Evolutionary conservation across 2,329 filamentous ascomycete genomes (phyloP), one percentile per base, ranked within the genome.

Genomic region (Microdochium nivale): DNA sequence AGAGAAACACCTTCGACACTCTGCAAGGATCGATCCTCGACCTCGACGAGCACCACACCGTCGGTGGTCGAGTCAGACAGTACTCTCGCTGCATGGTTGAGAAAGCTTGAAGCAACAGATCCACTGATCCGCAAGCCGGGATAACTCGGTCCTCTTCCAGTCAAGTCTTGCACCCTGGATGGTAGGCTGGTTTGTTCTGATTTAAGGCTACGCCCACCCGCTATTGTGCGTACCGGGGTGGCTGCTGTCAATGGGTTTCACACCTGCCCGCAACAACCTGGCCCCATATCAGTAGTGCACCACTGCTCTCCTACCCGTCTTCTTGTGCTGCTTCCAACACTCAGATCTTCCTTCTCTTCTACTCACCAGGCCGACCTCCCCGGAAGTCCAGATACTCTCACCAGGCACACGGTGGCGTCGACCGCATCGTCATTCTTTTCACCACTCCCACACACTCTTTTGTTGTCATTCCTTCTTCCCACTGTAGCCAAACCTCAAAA

Each of bases 341-440:
- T 13, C 19, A 19, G 16, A 8, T 19, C 19, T 11, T 19, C 16
- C 40, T 19, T 44, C 13, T 19, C 40, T 44, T 44, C 21, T 19
- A 8, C 23, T 44, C 40, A 44, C 21, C 19, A 44, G 40, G 21
- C 23, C 23, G 40, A 24, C 40, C 40, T 44, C 23, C 40, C 8
- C 19, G 40, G 21, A 13, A 44, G n/a, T 44, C 40, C 40, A 44
- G 19, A 44, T 24, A 19, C 19, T 4, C 16, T 44, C 40, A 23
- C 16, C 40, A 44, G 21, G 40, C 40, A 44, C 10, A 44, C 40
- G 40, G 27, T 30, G 40, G 40, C 40, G 40, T 44, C 40, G 40
- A 44, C 40, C 40, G 40, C 40, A 44, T 44, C 40, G 40, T 44
- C 40, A 44, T 44, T 44, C 40, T 44, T 44, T 44, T 44, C 14